These are phyloP conservation scores for Adansonia grandidieri DNA, from an alignment of 441 rosid species.

Conservation along the genomic window DNA sequence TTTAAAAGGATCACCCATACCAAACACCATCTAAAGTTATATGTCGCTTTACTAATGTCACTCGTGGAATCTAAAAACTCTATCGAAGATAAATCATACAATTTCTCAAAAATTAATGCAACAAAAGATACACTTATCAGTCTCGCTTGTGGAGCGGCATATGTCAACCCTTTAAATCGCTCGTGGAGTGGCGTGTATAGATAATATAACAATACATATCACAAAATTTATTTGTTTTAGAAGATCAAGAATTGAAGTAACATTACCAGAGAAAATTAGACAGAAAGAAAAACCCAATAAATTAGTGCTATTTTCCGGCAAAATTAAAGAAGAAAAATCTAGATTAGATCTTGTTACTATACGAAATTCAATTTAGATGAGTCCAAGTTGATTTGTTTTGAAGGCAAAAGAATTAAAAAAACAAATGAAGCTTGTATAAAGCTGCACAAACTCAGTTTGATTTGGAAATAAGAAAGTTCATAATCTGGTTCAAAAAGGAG, in stretches of 20 bases:
- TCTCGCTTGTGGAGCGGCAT: neutral
- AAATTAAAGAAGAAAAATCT: neutral
- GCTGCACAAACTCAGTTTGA: neutral
- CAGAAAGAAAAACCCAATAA: slow-evolving; percentile 1
- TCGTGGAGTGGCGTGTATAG: neutral
- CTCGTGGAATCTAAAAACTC: too few species aligned
- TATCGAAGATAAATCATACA: too few species aligned
- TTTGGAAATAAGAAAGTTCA: neutral
- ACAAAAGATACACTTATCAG: neutral
- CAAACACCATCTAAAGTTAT: neutral
- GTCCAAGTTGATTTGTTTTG: neutral
- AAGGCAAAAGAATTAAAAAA: neutral
- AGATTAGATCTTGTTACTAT: neutral
- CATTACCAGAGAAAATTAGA: neutral
- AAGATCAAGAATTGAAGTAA: neutral
- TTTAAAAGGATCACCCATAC: too few species aligned
- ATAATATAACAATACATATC: neutral
- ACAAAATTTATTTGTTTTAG: neutral
- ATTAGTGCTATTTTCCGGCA: neutral
- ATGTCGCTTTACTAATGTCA: neutral
- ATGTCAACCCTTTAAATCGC: neutral
- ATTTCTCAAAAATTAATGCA: neutral
- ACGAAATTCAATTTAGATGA: neutral
- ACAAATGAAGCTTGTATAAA: neutral
- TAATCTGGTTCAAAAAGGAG: neutral